Evolutionary conservation across 176 grass and related monocot species (phyloP), one percentile per base, ranked within the genome.

Genomic region (Zizania latifolia): DNA sequence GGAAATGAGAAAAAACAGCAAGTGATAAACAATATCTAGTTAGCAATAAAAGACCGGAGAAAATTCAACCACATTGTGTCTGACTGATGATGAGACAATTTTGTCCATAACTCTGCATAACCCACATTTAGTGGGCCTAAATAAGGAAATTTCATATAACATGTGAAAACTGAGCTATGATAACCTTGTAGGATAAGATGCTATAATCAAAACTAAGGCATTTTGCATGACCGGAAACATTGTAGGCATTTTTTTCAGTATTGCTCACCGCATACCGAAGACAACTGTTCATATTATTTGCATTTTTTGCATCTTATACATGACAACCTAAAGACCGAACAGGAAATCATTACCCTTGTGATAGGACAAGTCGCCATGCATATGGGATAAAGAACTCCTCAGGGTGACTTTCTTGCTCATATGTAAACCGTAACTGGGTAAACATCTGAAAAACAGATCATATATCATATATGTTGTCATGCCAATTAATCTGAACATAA

Each of bases 301-400:
- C 29, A 30, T 5, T 3, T 59, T n/a, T n/a, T 51, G 16, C 40
- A 72, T 71, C 28, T 63, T 32, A 45, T 53, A 65, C 59, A 38
- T 46, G 78, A 22, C 7, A 72, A 62, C 6, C n/a, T n/a, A n/a
- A n/a, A n/a, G n/a, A n/a, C n/a, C n/a, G n/a, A n/a, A n/a, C n/a
- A n/a, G n/a, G n/a, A n/a, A n/a, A n/a, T n/a, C n/a, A n/a, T n/a
- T n/a, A n/a, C n/a, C n/a, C n/a, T n/a, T n/a, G n/a, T n/a, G 94
- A 84, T 70, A 97, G 78, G 76, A 93, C 86, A 84, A 97, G 86
- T 17, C 88, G 83, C 90, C 94, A 97, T 58, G 92, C 88, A 85
- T 97, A 97, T 81, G 94, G 94, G 74, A 97, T 97, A 70, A 97
- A 97, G 84, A 97, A 97, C 78, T 93, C 90, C 72, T 97, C 94